Conservation (phyloP, 495 filamentous ascomycete genomes). For the Barbatosphaeria neglecta region DNA sequence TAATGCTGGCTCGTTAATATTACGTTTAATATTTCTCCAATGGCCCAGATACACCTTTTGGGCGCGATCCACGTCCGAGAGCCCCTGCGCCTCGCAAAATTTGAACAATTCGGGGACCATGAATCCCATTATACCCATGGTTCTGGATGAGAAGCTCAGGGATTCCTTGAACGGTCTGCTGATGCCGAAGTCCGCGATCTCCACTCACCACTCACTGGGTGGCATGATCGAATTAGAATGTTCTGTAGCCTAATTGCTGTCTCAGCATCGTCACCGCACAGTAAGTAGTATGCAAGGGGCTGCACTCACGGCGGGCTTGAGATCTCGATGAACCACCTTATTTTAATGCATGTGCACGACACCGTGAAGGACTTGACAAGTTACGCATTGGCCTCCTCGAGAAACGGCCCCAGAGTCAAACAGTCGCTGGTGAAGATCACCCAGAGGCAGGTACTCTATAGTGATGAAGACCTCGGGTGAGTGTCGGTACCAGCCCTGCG, state of each 20-base stretch:
- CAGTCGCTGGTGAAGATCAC: background rate
- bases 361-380: slow-evolving; percentile 21
- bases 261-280: too few relatives aligned
- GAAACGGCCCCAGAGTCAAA: background rate
- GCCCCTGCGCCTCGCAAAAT: background rate
- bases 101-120: background rate
- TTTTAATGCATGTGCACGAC: slow-evolving; percentile 23
- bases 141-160: background rate
- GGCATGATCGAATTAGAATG: slow-evolving; percentile 7
- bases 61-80: background rate
- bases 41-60: background rate
- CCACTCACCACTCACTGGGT: slow-evolving; percentile 18
- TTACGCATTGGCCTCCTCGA: slow-evolving; percentile 15
- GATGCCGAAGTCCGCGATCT: slow-evolving; percentile 23
- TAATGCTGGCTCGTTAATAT: background rate
- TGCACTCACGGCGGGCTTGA: slow-evolving; percentile 23
- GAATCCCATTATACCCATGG: background rate
- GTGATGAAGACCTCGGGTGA: slow-evolving; percentile 15
- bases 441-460: slow-evolving; percentile 17
- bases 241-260: background rate
- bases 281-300: too few relatives aligned
- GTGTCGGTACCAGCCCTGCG: slow-evolving; percentile 19
- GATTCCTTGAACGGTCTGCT: slow-evolving; percentile 12
- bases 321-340: slow-evolving; percentile 24
- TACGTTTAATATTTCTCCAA: background rate